These are phyloP conservation scores for Ballota nigra DNA, from an alignment of 257 asterid species.

Conservation along the genomic window DNA sequence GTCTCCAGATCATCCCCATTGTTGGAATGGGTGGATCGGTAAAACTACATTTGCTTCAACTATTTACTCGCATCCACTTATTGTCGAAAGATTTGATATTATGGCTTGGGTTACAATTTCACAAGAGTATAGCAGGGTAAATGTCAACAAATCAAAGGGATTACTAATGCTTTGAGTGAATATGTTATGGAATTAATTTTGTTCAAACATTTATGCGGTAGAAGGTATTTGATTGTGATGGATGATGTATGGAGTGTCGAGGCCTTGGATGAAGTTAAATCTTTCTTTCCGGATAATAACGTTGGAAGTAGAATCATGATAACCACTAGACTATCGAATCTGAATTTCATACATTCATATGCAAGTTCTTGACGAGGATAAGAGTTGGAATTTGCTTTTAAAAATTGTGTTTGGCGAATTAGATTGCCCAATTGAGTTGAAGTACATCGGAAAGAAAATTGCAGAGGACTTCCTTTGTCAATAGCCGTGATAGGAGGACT, in stretches of 20 bases:
- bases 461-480: slow-evolving; percentile 18
- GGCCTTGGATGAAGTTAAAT: not conserved
- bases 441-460: not conserved
- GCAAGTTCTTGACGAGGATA: not conserved
- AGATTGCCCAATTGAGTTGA: not conserved
- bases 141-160: not conserved
- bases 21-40: slow-evolving; percentile 4
- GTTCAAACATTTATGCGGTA: not conserved
- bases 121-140: not conserved
- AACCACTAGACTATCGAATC: not conserved
- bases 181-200: not conserved
- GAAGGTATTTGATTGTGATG: not conserved
- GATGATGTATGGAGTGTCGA: not conserved
- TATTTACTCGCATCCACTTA: not conserved
- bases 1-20: not conserved
- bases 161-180: not conserved
- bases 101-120: not conserved
- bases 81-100: not conserved
- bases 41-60: not conserved
- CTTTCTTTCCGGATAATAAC: not conserved
- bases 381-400: not conserved
- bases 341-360: not conserved
- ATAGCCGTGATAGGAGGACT: slow-evolving; percentile 9
- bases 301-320: not conserved
- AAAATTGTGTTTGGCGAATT: not conserved